Evolutionary conservation across 1,284 basidiomycete species (phyloP), one percentile per base, ranked within the genome.

Genomic region (Trichosporon sp.): DNA sequence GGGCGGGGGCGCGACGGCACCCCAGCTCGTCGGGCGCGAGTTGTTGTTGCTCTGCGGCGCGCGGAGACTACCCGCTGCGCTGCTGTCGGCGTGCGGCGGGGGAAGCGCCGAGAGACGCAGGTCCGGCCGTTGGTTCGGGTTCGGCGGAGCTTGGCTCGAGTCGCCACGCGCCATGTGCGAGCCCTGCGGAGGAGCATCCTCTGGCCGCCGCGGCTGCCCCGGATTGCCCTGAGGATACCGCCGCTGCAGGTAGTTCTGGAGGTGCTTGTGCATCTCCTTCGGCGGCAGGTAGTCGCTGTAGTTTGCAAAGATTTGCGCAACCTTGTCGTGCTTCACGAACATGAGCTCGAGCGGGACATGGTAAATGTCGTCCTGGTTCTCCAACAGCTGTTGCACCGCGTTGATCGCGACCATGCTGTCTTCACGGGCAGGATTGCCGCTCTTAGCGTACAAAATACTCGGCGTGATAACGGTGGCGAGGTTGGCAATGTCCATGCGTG

Each of bases 391-490:
- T 59, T 91, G 90, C 64, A 95, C 86, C 49, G 93, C 92, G 32
- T 85, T 86, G 69, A 95, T 95, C 25, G 90, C 91, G 61, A 91
- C 87, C 74, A 98, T 95, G 69, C 91, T 95, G 79, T 98, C 95
- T 79, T 97, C 93, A 66, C 90, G 88, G 54, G 91, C 87, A 2
- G 92, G 89, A 75, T 97, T 92, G 66, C 88, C 86, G 36, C 89
- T 89, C 68, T 92, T 88, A 33, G 93, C 89, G 72, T 87, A 87
- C 70, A 99, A 86, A 70, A 99, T 96, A 73, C 92, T 97, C 7
- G 96, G 96, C 72, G 91, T 91, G 70, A 99, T 94, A 77, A 99
- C 96, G 13, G 93, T 97, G n/a, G 95, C 94, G 68, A 99, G 84
- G 77, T 99, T 99, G 34, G 86, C 86, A 58, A 98, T 83, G 80